phyloP scores from a whole-genome alignment of 108 stramenopile species.

The Fragilaria crotonensis region DNA sequence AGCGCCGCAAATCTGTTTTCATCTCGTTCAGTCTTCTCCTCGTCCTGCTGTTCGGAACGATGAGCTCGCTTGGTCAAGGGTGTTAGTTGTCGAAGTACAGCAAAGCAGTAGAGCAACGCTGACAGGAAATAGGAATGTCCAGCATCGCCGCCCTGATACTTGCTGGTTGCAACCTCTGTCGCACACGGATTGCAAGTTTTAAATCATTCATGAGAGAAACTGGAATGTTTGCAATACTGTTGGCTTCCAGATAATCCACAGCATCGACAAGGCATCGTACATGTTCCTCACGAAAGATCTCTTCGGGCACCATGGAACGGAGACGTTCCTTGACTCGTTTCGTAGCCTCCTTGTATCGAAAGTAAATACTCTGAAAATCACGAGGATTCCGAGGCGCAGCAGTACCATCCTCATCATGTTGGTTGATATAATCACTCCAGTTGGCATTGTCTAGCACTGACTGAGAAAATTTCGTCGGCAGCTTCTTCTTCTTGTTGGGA shows the following conservation, averaged over 20 bases:
- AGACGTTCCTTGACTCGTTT: constrained; percentile 23
- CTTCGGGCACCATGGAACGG: constrained; percentile 4
- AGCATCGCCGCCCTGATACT: constrained; percentile 30
- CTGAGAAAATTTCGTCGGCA: background rate
- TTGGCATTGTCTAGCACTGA: background rate
- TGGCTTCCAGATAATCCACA: constrained; percentile 26
- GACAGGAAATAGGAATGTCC: constrained; percentile 32
- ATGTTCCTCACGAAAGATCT: constrained; percentile 2
- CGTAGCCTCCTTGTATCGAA: constrained; percentile 34
- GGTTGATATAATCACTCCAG: too few species aligned
- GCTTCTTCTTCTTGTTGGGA: background rate
- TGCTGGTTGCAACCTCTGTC: constrained; percentile 19
- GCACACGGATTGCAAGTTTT: constrained; percentile 24
- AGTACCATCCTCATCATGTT: too few species aligned
- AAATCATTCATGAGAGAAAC: constrained; percentile 26
- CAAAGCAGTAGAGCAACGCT: constrained; percentile 36
- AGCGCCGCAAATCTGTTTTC: background rate
- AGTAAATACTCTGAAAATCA: constrained; percentile 21
- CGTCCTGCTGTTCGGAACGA: background rate
- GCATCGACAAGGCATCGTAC: constrained; percentile 18
- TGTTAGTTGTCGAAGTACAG: constrained; percentile 8
- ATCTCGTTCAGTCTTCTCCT: constrained; percentile 1
- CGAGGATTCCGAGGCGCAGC: background rate
- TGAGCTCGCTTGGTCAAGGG: constrained; percentile 4
- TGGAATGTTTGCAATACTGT: constrained; percentile 11